Evolutionary conservation across 2,329 filamentous ascomycete species (phyloP).

Genomic region (Lasiodiplodia gonubiensis): DNA sequence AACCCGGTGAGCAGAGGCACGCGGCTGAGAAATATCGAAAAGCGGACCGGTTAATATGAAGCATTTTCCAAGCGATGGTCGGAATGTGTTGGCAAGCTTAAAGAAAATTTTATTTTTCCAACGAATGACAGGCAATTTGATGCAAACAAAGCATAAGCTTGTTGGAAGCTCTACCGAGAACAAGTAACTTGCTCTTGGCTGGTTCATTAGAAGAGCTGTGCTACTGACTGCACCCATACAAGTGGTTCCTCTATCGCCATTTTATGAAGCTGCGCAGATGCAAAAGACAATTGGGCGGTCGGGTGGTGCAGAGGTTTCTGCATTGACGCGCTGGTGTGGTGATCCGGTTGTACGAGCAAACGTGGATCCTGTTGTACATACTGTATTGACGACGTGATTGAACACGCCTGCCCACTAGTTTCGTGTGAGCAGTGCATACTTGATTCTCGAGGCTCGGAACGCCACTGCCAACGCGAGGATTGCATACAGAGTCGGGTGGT

Average conservation of each 20-base stretch:
- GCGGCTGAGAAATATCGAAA: not conserved
- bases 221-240: not conserved
- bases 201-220: not conserved
- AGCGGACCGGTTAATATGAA: not conserved
- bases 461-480: not conserved
- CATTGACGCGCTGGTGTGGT: not conserved
- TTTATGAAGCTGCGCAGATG: not conserved
- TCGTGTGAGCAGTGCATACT: no score
- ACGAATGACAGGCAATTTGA: not conserved
- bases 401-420: not conserved
- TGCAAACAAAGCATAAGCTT: not conserved
- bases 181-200: not conserved
- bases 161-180: not conserved
- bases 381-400: not conserved
- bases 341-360: not conserved
- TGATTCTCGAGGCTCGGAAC: not conserved
- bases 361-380: not conserved
- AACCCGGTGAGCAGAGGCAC: not conserved
- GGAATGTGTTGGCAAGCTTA: conserved; percentile 17
- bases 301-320: not conserved
- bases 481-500: not conserved
- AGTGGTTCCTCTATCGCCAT: not conserved
- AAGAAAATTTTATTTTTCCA: not conserved
- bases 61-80: not conserved
- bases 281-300: not conserved